Evolutionary conservation across 2,329 filamentous ascomycete genomes (phyloP), one percentile per base, ranked within the genome.

Genomic region (Aureobasidium namibiae): DNA sequence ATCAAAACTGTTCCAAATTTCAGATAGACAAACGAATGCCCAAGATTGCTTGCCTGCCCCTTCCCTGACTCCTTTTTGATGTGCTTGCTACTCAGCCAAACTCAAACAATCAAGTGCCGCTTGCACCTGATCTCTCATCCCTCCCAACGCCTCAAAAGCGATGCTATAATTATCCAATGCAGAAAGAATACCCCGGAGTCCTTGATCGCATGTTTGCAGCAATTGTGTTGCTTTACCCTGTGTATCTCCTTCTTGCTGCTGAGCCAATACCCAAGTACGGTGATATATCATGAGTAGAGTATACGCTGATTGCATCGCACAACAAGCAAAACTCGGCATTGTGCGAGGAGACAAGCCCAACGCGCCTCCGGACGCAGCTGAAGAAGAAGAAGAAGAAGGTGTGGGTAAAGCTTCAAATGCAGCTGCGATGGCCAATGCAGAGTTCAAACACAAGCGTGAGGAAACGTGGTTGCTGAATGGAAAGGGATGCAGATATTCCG

Each of bases 401-500:
- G 76, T 78, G 0, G 78, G 77, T 34, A 81, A 65, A 11, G 70
- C 67, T 62, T 76, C 72, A 54, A 80, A 80, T 13, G 74, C 73
- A 53, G 70, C 66, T 1, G 78, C 74, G 58, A 81, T 80, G 61
- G 73, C 76, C 44, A 80, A 70, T 2, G 78, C 77, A 8, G 78
- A 75, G 48, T 75, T 76, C 33, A 80, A 69, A 64, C 78, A 80
- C 61, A 80, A 73, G 63, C 77, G 77, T 23, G 78, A 74, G 14
- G 78, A 80, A 42, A 75, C 70, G 59, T 78, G 76, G 42, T 70
- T 75, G 61, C 68, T 75, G 63, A 79, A 80, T 14, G 77, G 77
- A 44, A 77, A 72, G 10, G 54, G 21, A n/a, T 57, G 54, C 4
- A 48, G 10, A 24, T 57, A 38, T 1, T 57, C 54, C n/a, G n/a